These are phyloP conservation scores for Fusarium sp. DNA, from an alignment of 2,329 filamentous ascomycete genomes.

Conservation along the genomic window DNA sequence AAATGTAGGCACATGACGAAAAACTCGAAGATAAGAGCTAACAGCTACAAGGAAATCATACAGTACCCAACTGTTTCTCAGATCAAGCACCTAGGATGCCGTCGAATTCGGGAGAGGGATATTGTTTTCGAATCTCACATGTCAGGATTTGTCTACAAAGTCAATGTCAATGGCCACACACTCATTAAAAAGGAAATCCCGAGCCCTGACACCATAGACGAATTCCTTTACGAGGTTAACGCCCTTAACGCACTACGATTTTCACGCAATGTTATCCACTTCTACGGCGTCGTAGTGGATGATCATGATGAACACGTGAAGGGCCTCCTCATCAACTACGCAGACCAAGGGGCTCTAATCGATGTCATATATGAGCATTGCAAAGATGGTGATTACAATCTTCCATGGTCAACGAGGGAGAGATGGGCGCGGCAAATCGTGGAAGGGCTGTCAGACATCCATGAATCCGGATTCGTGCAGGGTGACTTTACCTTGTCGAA, in stretches of 20 bases:
- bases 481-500: constrained; percentile 98
- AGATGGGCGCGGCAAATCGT: constrained; percentile 94
- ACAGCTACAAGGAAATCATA: constrained; percentile 78
- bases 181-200: constrained; percentile 99
- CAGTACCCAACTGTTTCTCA: constrained; percentile 80
- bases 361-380: constrained; percentile 87
- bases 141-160: constrained; percentile 97
- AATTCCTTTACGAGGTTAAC: constrained; percentile 98
- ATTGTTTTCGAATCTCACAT: constrained; percentile 91
- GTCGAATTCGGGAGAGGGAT: constrained; percentile 76
- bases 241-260: constrained; percentile 82
- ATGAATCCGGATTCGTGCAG: constrained; percentile 96
- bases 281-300: constrained; percentile 90
- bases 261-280: constrained; percentile 82
- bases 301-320: constrained; percentile 87
- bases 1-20: constrained; percentile 65
- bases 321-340: constrained; percentile 89
- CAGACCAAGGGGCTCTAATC: constrained; percentile 86
- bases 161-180: constrained; percentile 73
- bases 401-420: constrained; percentile 79
- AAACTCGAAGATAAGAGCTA: constrained; percentile 17
- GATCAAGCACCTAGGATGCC: constrained; percentile 78
- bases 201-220: constrained; percentile 92
- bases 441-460: constrained; percentile 88
- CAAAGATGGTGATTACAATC: constrained; percentile 65